Conservation (phyloP, 129 eudicot species). For the Flaveria ramosissima region DNA sequence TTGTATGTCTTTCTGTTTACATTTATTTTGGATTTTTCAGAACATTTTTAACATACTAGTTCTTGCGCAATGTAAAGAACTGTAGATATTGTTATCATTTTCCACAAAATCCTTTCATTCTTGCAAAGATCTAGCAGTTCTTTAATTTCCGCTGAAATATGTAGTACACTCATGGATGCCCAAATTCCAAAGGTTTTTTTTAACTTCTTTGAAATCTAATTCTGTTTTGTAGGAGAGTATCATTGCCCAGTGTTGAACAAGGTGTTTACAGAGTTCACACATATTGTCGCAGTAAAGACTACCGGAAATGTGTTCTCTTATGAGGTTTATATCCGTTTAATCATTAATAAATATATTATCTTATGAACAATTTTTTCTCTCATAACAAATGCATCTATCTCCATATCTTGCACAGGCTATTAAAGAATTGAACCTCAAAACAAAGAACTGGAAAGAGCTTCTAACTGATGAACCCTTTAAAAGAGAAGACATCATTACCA, state of each 20-base stretch:
- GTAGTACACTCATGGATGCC: background rate
- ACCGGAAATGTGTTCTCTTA: conserved; percentile 98
- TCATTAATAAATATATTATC: background rate
- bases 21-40: background rate
- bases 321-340: conserved; percentile 50
- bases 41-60: conserved; percentile 4
- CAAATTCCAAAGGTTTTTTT: background rate
- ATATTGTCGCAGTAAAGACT: conserved; percentile 89
- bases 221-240: conserved; percentile 65
- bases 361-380: background rate
- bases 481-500: conserved; percentile 79
- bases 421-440: conserved; percentile 88
- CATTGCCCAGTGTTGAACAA: conserved; percentile 96
- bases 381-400: conserved; percentile 5
- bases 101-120: background rate
- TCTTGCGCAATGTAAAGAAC: background rate
- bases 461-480: conserved; percentile 92
- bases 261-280: conserved; percentile 97
- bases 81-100: conserved; percentile 3
- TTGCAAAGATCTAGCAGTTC: background rate
- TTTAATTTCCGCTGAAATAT: background rate
- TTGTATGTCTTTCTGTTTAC: background rate
- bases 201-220: conserved; percentile 7
- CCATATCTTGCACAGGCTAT: conserved; percentile 56
- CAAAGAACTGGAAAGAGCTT: conserved; percentile 99